Conservation (phyloP, 345 rosid species). For the Eucalyptus cloeziana region DNA sequence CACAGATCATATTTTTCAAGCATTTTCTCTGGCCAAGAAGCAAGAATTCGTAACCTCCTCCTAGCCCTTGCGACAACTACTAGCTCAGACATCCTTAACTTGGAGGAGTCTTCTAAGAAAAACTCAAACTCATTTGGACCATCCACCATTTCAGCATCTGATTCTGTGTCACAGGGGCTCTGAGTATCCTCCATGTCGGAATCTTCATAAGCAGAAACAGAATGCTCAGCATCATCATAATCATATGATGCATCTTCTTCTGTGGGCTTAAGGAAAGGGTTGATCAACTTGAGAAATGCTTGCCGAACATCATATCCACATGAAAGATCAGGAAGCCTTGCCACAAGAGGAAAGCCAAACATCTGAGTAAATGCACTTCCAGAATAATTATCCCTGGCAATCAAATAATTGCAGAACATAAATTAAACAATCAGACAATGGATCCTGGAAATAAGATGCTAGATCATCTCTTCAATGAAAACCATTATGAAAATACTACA, state of each 20-base stretch:
- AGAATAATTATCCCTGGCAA: background rate
- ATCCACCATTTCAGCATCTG: constrained; percentile 20
- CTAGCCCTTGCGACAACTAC: background rate
- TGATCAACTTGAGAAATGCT: constrained; percentile 28
- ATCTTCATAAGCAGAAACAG: constrained; percentile 14
- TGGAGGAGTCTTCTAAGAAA: background rate
- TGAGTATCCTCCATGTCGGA: constrained; percentile 18
- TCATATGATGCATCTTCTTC: constrained; percentile 18
- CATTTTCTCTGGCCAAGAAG: constrained; percentile 36
- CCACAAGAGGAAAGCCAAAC: constrained; percentile 50
- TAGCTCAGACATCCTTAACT: constrained; percentile 18
- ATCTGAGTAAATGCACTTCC: background rate
- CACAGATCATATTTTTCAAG: constrained; percentile 24
- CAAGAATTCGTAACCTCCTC: constrained; percentile 14
- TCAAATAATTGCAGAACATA: background rate
- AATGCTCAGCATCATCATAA: constrained; percentile 11
- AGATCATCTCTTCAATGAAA: background rate
- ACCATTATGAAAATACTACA: background rate
- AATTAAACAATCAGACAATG: background rate
- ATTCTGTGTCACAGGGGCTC: constrained; percentile 8
- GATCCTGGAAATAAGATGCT: background rate
- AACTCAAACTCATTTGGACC: constrained; percentile 22
- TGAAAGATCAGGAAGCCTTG: constrained; percentile 15
- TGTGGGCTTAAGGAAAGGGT: constrained; percentile 28
- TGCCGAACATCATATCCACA: constrained; percentile 27